Base-by-base conservation (phyloP, 441 rosid species). In the Biscutella laevigata region DNA sequence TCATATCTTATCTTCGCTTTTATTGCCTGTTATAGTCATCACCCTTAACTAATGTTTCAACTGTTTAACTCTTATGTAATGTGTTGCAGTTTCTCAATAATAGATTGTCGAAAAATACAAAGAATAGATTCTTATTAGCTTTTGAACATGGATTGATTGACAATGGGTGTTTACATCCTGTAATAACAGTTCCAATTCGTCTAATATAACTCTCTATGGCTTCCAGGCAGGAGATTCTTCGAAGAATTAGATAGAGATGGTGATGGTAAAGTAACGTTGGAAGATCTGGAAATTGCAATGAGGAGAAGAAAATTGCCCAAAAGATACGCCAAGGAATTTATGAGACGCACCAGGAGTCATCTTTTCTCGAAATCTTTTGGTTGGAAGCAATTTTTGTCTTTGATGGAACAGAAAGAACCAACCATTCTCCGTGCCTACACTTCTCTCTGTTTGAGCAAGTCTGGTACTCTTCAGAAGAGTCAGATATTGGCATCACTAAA, bases 321-420 rank as follows among this genome's bases (percentile, higher is more conserved):
- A 30, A 79, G 79, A 72, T 86, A 86, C 57, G 94, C 95, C 48
- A 78, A 86, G 61, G 96, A 92, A 34, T 86, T 92, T 53, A 82
- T 92, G 94, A 74, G 63, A 12, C 86, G 92, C 37, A 68, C 95
- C 3, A 86, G 88, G 71, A 82, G 88, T 56, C 95, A 92, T 68
- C 72, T 86, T 41, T 88, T 92, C 74, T 82, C 95, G 11, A 92
- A 86, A 72, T 92, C 98, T 26, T 92, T 92, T 59, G 88, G 98
- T 30, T 92, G 96, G 98, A 92, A 84, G 72, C 96, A 86, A 57
- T 92, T 92, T 73, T 69, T 92, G 60, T 86, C 96, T 13, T 68
- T 92, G 75, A 92, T 88, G 98, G 98, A 92, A 71, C 96, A 88
- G 80, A 86, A 82, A 57, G 98, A 92, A 62, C 88, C 96, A 12